Base-by-base conservation (phyloP, 2,329 filamentous ascomycete genomes). In the Beauveria bassiana region DNA sequence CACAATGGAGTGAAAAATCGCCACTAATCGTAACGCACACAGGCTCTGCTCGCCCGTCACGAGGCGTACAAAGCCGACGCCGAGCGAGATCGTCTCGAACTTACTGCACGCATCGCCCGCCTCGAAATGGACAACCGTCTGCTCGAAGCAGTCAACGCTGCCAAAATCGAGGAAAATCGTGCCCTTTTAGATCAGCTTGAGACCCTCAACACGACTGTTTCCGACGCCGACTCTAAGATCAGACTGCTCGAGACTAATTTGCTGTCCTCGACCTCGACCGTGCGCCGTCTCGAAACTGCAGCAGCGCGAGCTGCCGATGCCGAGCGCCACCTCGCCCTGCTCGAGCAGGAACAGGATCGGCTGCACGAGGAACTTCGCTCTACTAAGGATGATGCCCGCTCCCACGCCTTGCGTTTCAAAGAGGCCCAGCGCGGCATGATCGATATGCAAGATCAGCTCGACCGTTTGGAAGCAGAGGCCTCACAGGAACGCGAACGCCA, bases 41-140 rank as follows among this genome's bases (percentile, higher is more conserved):
- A 98, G 95, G 92, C 92, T 63, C 82, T 99, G 61, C 85, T 99
- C 47, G 86, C 89, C 66, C 89, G 93, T 69, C 93, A 99, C 83
- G 93, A 98, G 79, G 86, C 90, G 63, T 97, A 96, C 75, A 93
- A 97, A 82, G 88, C 88, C 67, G 91, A 96, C 73, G 91, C 93
- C 63, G 92, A 96, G 78, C 86, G 86, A 68, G 92, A 97, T 72
- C 89, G 93, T 64, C 78, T 81, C 64, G 84, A 87, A 64, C 86
- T 97, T 75, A 82, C 84, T 50, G 75, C 79, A 52, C 89, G 84
- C 64, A 92, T 97, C 71, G 87, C 89, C 68, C 81, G 81, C 65
- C 81, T 99, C 58, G 91, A 96, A 76, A 75, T 75, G 68, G 84
- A 86, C 67, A 96, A 96, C 76, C 80, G 79, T 69, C 79, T 84